phyloP scores from a whole-genome alignment of 2,329 filamentous ascomycete species.

The Cordyceps sp. region DNA sequence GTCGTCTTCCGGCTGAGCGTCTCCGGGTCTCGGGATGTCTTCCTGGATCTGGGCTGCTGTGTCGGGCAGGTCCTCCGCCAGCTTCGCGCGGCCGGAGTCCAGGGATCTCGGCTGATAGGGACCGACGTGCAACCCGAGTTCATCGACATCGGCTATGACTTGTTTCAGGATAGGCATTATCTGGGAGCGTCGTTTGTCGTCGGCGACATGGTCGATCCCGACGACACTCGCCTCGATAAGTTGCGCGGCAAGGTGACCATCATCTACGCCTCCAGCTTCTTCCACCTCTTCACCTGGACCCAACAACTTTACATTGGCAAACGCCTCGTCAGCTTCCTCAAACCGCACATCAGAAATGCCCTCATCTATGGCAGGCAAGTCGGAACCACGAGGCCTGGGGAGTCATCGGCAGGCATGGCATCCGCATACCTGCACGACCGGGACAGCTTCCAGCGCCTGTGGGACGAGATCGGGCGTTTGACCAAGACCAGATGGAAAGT shows the following conservation, averaged over 20 bases:
- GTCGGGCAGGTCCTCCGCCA: constrained; percentile 33
- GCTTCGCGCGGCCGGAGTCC: constrained; percentile 31
- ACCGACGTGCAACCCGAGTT: constrained; percentile 31
- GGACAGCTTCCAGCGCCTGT: constrained; percentile 32
- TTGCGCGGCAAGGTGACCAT: constrained; percentile 26
- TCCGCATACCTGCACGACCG: constrained; percentile 29
- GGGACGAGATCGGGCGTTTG: constrained; percentile 32
- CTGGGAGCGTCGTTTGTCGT: constrained; percentile 30
- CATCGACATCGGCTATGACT: constrained; percentile 41
- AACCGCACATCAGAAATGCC: constrained; percentile 23
- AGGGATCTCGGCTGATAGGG: constrained; percentile 29
- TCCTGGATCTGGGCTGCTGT: constrained; percentile 34
- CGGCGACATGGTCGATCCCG: constrained; percentile 30
- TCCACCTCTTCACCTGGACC: constrained; percentile 30
- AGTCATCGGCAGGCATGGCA: constrained; percentile 6
- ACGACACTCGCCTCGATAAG: constrained; percentile 15
- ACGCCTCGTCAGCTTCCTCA: constrained; percentile 27
- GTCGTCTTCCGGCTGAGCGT: constrained; percentile 24
- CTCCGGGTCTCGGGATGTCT: constrained; percentile 18
- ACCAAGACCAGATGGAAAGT: constrained; percentile 34
- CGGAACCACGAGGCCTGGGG: constrained; percentile 17
- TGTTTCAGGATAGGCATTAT: constrained; percentile 41
- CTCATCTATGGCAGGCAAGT: constrained; percentile 36
- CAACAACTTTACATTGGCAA: constrained; percentile 27
- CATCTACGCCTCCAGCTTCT: constrained; percentile 31